Percentiles rank a stretch among this genome's conserved stretches.
These are phyloP conservation scores for Carex arenaria DNA, from an alignment of 202 grass and related monocot species.

Conservation along the genomic window DNA sequence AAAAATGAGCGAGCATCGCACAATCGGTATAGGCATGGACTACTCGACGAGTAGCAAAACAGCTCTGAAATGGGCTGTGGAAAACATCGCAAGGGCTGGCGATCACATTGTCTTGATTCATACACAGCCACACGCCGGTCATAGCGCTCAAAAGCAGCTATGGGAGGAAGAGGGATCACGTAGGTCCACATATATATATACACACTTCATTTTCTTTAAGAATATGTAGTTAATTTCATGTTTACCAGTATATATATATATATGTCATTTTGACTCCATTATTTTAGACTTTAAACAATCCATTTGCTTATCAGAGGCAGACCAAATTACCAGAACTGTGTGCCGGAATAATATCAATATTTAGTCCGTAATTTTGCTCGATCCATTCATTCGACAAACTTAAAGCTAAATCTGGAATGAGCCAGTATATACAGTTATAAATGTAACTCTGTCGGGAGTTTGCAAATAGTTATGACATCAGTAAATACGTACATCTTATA, in stretches of 20 bases:
- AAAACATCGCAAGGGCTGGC: slow-evolving; percentile 31
- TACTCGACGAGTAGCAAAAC: slow-evolving; percentile 56
- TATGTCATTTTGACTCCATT: background rate
- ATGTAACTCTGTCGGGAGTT: background rate
- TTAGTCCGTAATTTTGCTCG: background rate
- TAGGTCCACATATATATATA: background rate
- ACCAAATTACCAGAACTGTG: background rate
- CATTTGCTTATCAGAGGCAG: background rate
- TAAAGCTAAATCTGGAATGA: background rate
- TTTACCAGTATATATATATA: background rate
- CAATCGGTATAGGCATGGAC: slow-evolving; percentile 48
- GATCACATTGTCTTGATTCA: slow-evolving; percentile 60
- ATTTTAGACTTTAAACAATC: background rate
- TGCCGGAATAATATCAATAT: background rate
- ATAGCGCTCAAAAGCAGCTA: slow-evolving; percentile 45
- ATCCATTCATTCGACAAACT: background rate
- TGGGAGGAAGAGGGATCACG: slow-evolving; percentile 64
- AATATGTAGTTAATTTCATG: background rate
- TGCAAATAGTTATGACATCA: background rate
- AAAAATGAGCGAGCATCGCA: slow-evolving; percentile 18
- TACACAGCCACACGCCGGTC: slow-evolving; percentile 31
- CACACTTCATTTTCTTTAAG: background rate
- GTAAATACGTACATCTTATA: background rate
- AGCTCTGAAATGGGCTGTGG: slow-evolving; percentile 42
- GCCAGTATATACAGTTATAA: background rate